Percentiles rank a stretch among this genome's conserved stretches.
These are phyloP conservation scores for Wakefieldia striispora DNA, from an alignment of 768 basidiomycete species.

Conservation along the genomic window DNA sequence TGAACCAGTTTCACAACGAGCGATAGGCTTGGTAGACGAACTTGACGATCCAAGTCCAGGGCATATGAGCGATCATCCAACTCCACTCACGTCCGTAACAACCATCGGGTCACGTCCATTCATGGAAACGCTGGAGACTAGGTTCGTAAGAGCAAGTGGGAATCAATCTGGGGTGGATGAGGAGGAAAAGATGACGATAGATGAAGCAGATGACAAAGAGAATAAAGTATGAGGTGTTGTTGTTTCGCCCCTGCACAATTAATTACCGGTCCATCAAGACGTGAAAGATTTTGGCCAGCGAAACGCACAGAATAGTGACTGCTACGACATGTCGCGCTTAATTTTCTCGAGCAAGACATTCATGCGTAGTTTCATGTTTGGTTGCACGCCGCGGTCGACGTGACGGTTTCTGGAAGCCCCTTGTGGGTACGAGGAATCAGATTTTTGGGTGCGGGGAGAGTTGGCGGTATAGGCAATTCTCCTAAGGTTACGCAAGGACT, in stretches of 20 bases:
- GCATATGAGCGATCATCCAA: constrained; percentile 80
- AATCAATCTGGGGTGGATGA: constrained; percentile 25
- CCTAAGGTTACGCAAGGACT: constrained; percentile 57
- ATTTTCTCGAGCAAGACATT: constrained; percentile 84
- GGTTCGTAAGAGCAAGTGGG: constrained; percentile 56
- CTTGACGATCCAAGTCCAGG: constrained; percentile 82
- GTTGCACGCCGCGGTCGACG: constrained; percentile 40
- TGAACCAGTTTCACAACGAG: constrained; percentile 41
- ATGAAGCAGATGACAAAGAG: constrained; percentile 47
- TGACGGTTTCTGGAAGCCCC: constrained; percentile 10
- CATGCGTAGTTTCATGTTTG: constrained; percentile 88
- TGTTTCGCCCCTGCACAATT: constrained; percentile 1
- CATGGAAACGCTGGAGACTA: constrained; percentile 53
- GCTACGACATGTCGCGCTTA: constrained; percentile 53
- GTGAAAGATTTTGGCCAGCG: not conserved
- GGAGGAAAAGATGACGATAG: constrained; percentile 39
- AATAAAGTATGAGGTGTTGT: constrained; percentile 45
- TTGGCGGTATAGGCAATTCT: constrained; percentile 59
- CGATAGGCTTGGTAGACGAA: constrained; percentile 79
- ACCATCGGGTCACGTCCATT: constrained; percentile 46
- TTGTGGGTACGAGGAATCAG: constrained; percentile 38
- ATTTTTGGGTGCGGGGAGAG: constrained; percentile 57
- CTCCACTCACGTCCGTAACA: constrained; percentile 65
- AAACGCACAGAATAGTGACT: constrained; percentile 3
- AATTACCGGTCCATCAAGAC: constrained; percentile 1